A percentile compares a stretch with the other conserved stretches of the same genome.
Evolutionary conservation across 768 basidiomycete genomes (phyloP).

Genomic region (Pleurotus ostreatus): DNA sequence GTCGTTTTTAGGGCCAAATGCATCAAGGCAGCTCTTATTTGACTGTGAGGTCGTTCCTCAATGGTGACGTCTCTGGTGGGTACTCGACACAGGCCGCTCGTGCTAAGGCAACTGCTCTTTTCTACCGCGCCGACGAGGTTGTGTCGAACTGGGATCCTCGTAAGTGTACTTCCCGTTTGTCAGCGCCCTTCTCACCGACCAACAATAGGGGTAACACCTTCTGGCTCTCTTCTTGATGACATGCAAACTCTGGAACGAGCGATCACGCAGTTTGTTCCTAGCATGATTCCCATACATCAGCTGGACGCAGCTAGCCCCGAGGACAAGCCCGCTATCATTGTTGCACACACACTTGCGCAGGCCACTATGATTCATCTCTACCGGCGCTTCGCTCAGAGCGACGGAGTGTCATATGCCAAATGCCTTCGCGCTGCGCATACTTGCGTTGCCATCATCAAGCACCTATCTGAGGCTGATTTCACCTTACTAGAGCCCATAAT

Average conservation of each 20-base stretch:
- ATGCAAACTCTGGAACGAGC: slow-evolving; percentile 60
- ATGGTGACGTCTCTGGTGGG: slow-evolving; percentile 41
- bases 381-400: slow-evolving; percentile 55
- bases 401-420: slow-evolving; percentile 56
- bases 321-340: slow-evolving; percentile 56
- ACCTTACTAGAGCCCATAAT: slow-evolving; percentile 75
- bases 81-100: slow-evolving; percentile 65
- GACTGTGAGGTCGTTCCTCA: slow-evolving; percentile 60
- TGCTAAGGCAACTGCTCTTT: slow-evolving; percentile 74
- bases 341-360: slow-evolving; percentile 63
- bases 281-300: slow-evolving; percentile 63
- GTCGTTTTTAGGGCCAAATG: slow-evolving; percentile 46
- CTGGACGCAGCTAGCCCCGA: slow-evolving; percentile 49
- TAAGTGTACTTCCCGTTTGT: slow-evolving; percentile 23
- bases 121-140: slow-evolving; percentile 61
- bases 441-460: slow-evolving; percentile 56
- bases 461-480: slow-evolving; percentile 60
- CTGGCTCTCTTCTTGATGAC: slow-evolving; percentile 50
- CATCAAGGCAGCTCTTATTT: slow-evolving; percentile 47
- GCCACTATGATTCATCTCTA: slow-evolving; percentile 65
- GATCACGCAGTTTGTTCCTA: slow-evolving; percentile 59
- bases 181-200: slow-evolving; percentile 4
- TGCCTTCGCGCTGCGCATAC: slow-evolving; percentile 61
- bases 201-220: slow-evolving; percentile 36
- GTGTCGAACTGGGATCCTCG: slow-evolving; percentile 59